Evolutionary conservation across 2,329 filamentous ascomycete species (phyloP), one percentile per base, ranked within the genome.

Genomic region (Fusarium albidum): DNA sequence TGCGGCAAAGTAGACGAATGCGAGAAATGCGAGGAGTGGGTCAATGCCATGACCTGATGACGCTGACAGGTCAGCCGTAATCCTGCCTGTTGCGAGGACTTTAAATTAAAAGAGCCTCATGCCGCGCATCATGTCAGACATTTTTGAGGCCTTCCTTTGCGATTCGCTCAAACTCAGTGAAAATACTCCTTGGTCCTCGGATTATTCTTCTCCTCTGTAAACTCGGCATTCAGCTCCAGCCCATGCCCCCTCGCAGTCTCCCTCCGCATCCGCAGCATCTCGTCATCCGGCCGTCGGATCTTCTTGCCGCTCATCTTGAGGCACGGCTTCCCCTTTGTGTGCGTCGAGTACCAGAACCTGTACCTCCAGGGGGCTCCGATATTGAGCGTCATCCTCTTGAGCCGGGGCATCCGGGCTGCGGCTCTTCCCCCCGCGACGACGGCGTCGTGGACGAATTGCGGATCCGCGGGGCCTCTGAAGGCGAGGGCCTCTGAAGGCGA

Each of bases 401-500:
- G 25, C 3, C 18, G 3, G 1, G 52, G 52, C 53, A 56, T 56
- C 0, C 33, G 26, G 6, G 29, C 26, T 5, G 52, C 52, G 21
- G 45, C 35, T 14, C 27, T 32, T 3, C 52, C 53, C n/a, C 39
- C 45, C 1, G 18, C 14, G 10, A 29, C 43, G 9, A 56, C 13
- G 5, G 51, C 26, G 6, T 5, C 9, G 3, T 51, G 33, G 10
- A 45, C 52, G 13, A 43, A 56, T 8, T 33, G 34, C 12, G 52
- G 26, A 5, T 56, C 45, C 6, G 51, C 31, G 2, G 53, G 52
- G 6, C 53, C 53, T 29, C 53, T 49, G 9, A 51, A 56, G 10
- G 50, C 53, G 17, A 55, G 21, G 21, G 6, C 53, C 53, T 29
- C 53, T 49, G 9, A 51, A 56, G 10, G 50, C 53, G 17, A 55